phyloP scores from a whole-genome alignment of 2,329 filamentous ascomycete genomes.

The Venturia nashicola region DNA sequence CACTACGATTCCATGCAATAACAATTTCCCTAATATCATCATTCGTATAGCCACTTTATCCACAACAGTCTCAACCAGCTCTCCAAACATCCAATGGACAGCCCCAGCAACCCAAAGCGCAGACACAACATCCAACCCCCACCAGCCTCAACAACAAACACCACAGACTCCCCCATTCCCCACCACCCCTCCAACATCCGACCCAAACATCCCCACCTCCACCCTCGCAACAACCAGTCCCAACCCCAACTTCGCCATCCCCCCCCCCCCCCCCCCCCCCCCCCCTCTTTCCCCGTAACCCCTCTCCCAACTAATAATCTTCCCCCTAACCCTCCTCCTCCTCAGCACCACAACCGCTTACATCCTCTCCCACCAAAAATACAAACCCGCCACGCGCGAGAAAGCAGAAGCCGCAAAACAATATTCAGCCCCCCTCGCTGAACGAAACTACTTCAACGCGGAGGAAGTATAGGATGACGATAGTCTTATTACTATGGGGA shows the following conservation, averaged over 20 bases:
- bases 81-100: too few relatives aligned
- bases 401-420: neutral
- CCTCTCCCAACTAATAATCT: neutral
- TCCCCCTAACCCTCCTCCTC: neutral
- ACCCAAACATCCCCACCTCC: too few relatives aligned
- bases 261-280: neutral
- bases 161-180: too few relatives aligned
- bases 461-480: neutral
- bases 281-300: too few relatives aligned
- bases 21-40: neutral
- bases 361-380: neutral
- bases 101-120: too few relatives aligned
- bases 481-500: neutral
- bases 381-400: neutral
- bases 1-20: neutral
- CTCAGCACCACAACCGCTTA: neutral
- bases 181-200: too few relatives aligned
- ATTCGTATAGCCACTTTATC: neutral
- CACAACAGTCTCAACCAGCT: neutral
- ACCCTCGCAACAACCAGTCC: too few relatives aligned
- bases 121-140: too few relatives aligned
- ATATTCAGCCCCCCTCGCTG: neutral
- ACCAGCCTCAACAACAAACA: too few relatives aligned
- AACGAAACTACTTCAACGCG: neutral
- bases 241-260: too few relatives aligned